phyloP scores from a whole-genome alignment of 129 eudicot species.

The Logfia minima region DNA sequence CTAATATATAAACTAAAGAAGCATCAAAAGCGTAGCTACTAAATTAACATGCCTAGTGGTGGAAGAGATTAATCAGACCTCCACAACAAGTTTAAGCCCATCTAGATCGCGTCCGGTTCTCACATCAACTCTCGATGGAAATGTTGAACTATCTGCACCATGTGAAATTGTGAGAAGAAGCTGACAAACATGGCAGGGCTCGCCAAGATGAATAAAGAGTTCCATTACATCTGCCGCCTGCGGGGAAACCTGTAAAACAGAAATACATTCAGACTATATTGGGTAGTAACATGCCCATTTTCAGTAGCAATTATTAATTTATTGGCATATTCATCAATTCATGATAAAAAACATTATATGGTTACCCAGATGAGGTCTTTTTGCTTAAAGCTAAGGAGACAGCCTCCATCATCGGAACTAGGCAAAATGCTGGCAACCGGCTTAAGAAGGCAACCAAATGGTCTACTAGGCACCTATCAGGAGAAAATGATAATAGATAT shows the following conservation, averaged over 20 bases:
- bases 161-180: conserved; percentile 93
- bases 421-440: conserved; percentile 74
- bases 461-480: conserved; percentile 80
- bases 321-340: neutral
- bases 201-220: conserved; percentile 81
- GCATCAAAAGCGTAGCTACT: conserved; percentile 5
- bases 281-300: conserved; percentile 8
- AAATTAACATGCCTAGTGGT: conserved; percentile 21
- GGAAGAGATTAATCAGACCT: conserved; percentile 57
- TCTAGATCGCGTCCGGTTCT: conserved; percentile 82
- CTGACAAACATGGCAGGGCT: conserved; percentile 95
- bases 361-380: conserved; percentile 86
- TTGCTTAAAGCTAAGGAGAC: conserved; percentile 80
- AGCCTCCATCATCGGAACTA: conserved; percentile 66
- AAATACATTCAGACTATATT: neutral
- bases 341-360: conserved; percentile 15
- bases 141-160: conserved; percentile 92
- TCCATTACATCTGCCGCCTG: conserved; percentile 92
- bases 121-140: conserved; percentile 94
- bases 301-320: neutral
- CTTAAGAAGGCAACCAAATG: conserved; percentile 83
- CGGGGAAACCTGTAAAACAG: conserved; percentile 61
- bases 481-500: conserved; percentile 13
- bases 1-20: neutral
- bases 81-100: conserved; percentile 91